Base-by-base conservation (phyloP, 2,329 filamentous ascomycete genomes). In the Cladosporium oxysporum region DNA sequence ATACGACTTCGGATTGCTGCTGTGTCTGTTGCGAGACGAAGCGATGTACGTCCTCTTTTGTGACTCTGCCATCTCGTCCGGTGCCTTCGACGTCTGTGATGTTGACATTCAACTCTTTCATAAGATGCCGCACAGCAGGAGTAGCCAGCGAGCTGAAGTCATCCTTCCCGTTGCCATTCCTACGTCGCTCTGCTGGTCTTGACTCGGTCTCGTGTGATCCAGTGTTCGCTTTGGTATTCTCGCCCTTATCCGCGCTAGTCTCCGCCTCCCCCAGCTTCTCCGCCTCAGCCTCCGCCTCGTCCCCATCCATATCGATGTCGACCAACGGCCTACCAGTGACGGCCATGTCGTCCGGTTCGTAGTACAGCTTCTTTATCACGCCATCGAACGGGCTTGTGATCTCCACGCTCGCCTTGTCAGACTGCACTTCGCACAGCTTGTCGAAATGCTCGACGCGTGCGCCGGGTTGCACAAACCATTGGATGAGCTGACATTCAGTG, bases 381-480 rank as follows among this genome's bases (percentile, higher is more conserved):
- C 95, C 95, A 66, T 93, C 89, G 79, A 97, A 99, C 63, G 95
- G 90, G 74, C 93, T 97, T 47, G 95, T 98, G 72, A 99, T 99
- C 84, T 98, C 59, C 41, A 76, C 61, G 71, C 64, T 67, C 28
- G 95, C 95, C 80, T 99, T 99, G 82, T 99, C 95, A 74, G 93
- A 97, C 78, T 98, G 95, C 53, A 99, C 96, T 81, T 99, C 95
- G 81, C 95, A 99, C 57, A 99, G 85, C 67, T 94, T 95, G 72
- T 96, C 95, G 85, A 97, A 99, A 82, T 99, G 94, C 82, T 99
- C 93, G 73, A 99, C 93, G 66, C 91, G 89, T 41, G 95, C 95
- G 66, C 93, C 94, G 59, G 96, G 93, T 80, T 97, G 91, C 71
- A 99, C 94, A 78, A 98, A 99, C 95, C 95, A 99, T 83, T 99